Evolutionary conservation across 345 rosid genomes (phyloP).

Genomic region (Anacardium occidentale): DNA sequence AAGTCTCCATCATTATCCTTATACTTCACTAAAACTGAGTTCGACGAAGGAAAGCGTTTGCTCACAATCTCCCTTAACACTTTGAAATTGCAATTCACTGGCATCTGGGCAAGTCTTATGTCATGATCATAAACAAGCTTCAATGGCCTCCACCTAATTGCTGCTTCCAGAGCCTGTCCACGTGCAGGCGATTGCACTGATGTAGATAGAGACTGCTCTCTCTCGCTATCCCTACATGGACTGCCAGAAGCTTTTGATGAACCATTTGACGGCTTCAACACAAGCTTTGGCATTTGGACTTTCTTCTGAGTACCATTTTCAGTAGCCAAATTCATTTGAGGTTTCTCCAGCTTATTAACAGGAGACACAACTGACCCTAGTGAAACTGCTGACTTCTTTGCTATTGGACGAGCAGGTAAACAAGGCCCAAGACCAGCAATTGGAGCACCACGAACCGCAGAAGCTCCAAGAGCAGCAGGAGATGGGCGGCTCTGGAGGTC

Average conservation of each 20-base stretch:
- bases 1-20: conserved; percentile 92
- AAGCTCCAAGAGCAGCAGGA: conserved; percentile 98
- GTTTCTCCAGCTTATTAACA: conserved; percentile 48
- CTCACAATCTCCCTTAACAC: conserved; percentile 74
- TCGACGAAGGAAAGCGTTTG: conserved; percentile 75
- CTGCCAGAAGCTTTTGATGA: conserved; percentile 43
- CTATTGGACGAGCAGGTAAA: conserved; percentile 70
- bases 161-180: conserved; percentile 37
- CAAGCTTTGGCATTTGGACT: conserved; percentile 52
- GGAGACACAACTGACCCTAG: conserved; percentile 37
- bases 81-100: conserved; percentile 74
- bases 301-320: conserved; percentile 61
- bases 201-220: conserved; percentile 31
- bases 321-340: conserved; percentile 28
- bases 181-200: conserved; percentile 20
- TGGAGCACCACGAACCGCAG: conserved; percentile 93
- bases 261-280: conserved; percentile 52
- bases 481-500: conserved; percentile 90
- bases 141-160: conserved; percentile 59
- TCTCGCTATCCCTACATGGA: conserved; percentile 27
- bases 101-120: conserved; percentile 86
- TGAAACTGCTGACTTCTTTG: conserved; percentile 55
- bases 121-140: conserved; percentile 95
- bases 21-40: conserved; percentile 81
- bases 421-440: conserved; percentile 88